These are phyloP conservation scores for Aspergillus pseudoviridinutans DNA, from an alignment of 2,329 filamentous ascomycete species.

Conservation along the genomic window DNA sequence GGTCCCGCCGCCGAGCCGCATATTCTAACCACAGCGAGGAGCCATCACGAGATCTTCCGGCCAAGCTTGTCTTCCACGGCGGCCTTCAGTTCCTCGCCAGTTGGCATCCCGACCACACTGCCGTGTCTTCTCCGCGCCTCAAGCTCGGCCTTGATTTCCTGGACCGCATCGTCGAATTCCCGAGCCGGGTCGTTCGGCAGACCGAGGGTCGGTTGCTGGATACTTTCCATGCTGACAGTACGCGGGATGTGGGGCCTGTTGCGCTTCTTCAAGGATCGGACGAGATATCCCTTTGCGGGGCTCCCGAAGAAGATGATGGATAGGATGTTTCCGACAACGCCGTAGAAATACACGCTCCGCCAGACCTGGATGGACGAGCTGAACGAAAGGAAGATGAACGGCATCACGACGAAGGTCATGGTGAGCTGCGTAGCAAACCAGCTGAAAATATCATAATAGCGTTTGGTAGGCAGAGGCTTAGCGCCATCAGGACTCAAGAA, in stretches of 20 bases:
- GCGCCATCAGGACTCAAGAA: slow-evolving; percentile 77
- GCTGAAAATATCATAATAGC: slow-evolving; percentile 78
- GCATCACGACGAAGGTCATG: slow-evolving; percentile 76
- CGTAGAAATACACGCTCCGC: slow-evolving; percentile 86
- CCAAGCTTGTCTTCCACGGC: slow-evolving; percentile 50
- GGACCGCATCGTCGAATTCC: slow-evolving; percentile 74
- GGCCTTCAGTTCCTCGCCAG: slow-evolving; percentile 49
- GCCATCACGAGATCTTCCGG: slow-evolving; percentile 35
- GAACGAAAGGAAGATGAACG: slow-evolving; percentile 80
- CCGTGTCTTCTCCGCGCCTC: slow-evolving; percentile 54
- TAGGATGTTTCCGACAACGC: slow-evolving; percentile 61
- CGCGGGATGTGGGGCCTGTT: slow-evolving; percentile 38
- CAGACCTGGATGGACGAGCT: slow-evolving; percentile 69
- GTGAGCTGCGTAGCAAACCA: slow-evolving; percentile 73
- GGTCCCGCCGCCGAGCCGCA: not conserved
- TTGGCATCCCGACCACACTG: slow-evolving; percentile 42
- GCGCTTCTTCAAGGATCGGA: slow-evolving; percentile 57
- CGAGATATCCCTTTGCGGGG: slow-evolving; percentile 63
- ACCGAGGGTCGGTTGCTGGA: slow-evolving; percentile 67
- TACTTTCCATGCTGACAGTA: slow-evolving; percentile 55
- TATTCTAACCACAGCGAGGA: not conserved
- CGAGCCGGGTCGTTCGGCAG: slow-evolving; percentile 70
- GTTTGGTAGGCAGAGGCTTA: slow-evolving; percentile 66
- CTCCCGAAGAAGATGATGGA: slow-evolving; percentile 75
- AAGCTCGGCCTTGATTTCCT: slow-evolving; percentile 70